Base-by-base conservation (phyloP, 1,284 basidiomycete species). In the Leccinum subspadiceum region DNA sequence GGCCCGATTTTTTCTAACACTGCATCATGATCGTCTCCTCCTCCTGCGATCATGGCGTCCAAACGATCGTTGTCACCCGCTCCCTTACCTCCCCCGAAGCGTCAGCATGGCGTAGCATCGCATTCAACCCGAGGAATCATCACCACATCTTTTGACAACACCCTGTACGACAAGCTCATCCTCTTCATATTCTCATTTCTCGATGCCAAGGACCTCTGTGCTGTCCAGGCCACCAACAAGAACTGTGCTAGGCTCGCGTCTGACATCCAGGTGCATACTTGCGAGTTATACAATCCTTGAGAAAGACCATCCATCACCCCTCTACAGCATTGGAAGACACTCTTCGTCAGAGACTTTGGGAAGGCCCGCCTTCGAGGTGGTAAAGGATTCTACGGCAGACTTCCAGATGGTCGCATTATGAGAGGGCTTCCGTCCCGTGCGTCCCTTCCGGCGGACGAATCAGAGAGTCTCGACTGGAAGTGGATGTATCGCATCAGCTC, bases 401-500 rank as follows among this genome's bases (percentile, higher is more conserved):
- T 44, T 17, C 44, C 74, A 6, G 84, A 89, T 65, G 84, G 84
- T 3, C 77, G 84, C 57, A 80, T 85, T 68, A 73, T 87, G 31
- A 84, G 79, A 66, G 77, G 82, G 4, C 74, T 92, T 31, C 89
- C 89, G 10, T 78, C 77, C 24, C 75, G 84, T 68, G 79, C 77
- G 3, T 73, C 76, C 62, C 52, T 60, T 53, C 51, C 62, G 9
- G 53, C 53, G 29, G 61, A 63, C 44, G 76, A 79, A n/a, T 7
- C 51, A 4, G 60, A 60, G 51, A 70, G 76, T 48, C 64, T 77
- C 68, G 82, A 90, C 67, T 92, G 90, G 90, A 90, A 90, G 73
- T 89, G 84, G 83, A 91, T 92, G 89, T 92, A 90, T 73, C 82
- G 88, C 56, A 88, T 91, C 62, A 90, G 87, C 67, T 83, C 83